Conservation (phyloP, 1,284 basidiomycete genomes). For the Earliella scabrosa region DNA sequence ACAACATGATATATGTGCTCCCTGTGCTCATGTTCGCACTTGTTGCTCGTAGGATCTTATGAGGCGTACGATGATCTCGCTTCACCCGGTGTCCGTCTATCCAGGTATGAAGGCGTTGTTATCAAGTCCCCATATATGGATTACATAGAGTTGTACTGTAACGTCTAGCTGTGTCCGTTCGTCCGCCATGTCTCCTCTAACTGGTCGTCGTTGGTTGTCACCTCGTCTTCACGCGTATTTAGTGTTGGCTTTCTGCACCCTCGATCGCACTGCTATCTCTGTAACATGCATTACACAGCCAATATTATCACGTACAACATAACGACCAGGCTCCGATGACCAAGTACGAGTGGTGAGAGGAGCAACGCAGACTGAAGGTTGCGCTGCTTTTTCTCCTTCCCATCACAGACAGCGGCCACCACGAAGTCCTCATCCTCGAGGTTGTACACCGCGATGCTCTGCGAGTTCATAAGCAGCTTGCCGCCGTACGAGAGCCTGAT, state of each 20-base stretch:
- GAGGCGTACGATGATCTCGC: slow-evolving; percentile 26
- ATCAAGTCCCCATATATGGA: too few species aligned
- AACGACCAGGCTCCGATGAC: not conserved
- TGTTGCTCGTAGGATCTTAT: slow-evolving; percentile 63
- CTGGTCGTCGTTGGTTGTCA: not conserved
- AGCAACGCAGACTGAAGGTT: not conserved
- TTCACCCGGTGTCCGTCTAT: too few species aligned
- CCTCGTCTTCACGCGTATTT: not conserved
- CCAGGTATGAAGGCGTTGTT: too few species aligned
- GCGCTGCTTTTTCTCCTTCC: slow-evolving; percentile 73
- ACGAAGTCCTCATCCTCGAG: slow-evolving; percentile 87
- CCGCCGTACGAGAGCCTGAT: slow-evolving; percentile 79
- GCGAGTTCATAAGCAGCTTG: slow-evolving; percentile 86
- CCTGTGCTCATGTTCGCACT: slow-evolving; percentile 66
- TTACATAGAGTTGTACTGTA: slow-evolving; percentile 19
- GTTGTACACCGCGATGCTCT: slow-evolving; percentile 85
- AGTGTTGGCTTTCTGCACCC: not conserved
- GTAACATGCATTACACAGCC: slow-evolving; percentile 11
- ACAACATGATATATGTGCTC: slow-evolving; percentile 70
- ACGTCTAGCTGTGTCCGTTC: slow-evolving; percentile 8
- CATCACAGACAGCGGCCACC: slow-evolving; percentile 75
- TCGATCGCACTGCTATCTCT: not conserved
- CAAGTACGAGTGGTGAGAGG: not conserved
- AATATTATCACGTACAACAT: slow-evolving; percentile 21
- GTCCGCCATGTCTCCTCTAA: not conserved